Percentiles rank a stretch among this genome's conserved stretches.
These are phyloP conservation scores for Cytospora leucostoma DNA, from an alignment of 2,329 filamentous ascomycete genomes.

Conservation along the genomic window DNA sequence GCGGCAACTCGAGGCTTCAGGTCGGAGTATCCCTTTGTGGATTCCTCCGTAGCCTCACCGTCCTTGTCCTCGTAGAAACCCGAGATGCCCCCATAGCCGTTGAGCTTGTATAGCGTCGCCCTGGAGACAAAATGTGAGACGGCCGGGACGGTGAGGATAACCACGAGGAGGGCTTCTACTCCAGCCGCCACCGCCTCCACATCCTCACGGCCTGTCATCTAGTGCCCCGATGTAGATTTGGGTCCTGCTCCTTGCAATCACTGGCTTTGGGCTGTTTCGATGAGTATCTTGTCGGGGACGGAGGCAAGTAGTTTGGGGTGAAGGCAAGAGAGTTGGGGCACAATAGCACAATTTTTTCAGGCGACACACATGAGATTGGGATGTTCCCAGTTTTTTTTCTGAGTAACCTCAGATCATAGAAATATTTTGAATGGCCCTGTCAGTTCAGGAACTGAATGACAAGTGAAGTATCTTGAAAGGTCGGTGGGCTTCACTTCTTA, in stretches of 20 bases:
- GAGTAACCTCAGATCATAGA: too few species aligned
- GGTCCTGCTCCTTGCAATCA: neutral
- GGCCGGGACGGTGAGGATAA: conserved; percentile 30
- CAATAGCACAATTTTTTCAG: too few species aligned
- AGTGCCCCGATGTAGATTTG: neutral
- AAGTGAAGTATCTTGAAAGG: too few species aligned
- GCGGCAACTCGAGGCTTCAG: conserved; percentile 32
- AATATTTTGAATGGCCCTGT: too few species aligned
- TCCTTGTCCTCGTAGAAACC: conserved; percentile 37
- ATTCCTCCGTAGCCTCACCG: conserved; percentile 38
- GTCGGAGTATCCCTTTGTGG: conserved; percentile 37
- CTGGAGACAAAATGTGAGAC: conserved; percentile 24
- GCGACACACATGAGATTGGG: too few species aligned
- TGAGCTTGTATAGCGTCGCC: conserved; percentile 23
- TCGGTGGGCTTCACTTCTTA: too few species aligned
- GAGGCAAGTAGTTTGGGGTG: neutral
- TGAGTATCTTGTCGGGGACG: neutral
- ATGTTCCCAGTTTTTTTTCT: too few species aligned
- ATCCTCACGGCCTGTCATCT: conserved; percentile 22
- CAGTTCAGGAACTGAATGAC: too few species aligned
- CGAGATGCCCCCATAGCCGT: conserved; percentile 30
- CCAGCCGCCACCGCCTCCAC: conserved; percentile 20
- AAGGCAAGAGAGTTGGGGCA: too few species aligned
- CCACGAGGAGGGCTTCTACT: conserved; percentile 23
- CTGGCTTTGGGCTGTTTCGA: neutral